A percentile compares a stretch with the other conserved stretches of the same genome.
Evolutionary conservation across 2,329 filamentous ascomycete genomes (phyloP).

Genomic region (Dactylellina sp.): DNA sequence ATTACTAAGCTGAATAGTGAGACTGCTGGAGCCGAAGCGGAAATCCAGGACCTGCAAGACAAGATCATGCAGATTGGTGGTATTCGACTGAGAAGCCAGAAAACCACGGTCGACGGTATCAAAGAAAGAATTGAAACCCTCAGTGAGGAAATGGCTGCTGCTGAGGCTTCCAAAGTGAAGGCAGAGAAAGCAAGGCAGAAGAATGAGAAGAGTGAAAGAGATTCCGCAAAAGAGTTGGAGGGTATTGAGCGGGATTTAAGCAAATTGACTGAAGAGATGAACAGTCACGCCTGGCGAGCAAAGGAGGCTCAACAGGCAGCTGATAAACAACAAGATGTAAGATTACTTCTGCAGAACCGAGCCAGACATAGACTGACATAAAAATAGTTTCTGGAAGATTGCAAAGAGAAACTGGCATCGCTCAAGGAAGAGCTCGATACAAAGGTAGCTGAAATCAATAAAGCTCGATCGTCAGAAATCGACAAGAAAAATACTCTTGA

Average conservation of each 20-base stretch:
- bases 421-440: slow-evolving; percentile 88
- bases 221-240: slow-evolving; percentile 82
- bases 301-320: slow-evolving; percentile 78
- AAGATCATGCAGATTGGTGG: slow-evolving; percentile 99
- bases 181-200: slow-evolving; percentile 92
- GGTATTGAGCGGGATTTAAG: slow-evolving; percentile 78
- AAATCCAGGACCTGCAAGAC: slow-evolving; percentile 91
- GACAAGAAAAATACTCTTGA: slow-evolving; percentile 99
- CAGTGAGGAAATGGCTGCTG: slow-evolving; percentile 82
- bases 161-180: slow-evolving; percentile 89
- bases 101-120: slow-evolving; percentile 86
- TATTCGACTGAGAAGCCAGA: slow-evolving; percentile 88
- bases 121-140: slow-evolving; percentile 86
- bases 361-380: slow-evolving; percentile 58
- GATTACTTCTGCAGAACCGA: slow-evolving; percentile 26
- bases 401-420: slow-evolving; percentile 81
- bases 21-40: slow-evolving; percentile 88
- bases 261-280: slow-evolving; percentile 80
- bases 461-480: slow-evolving; percentile 88
- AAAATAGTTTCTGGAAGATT: slow-evolving; percentile 74
- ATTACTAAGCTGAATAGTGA: slow-evolving; percentile 83
- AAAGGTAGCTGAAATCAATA: slow-evolving; percentile 86
- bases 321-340: slow-evolving; percentile 80
- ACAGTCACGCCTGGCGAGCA: slow-evolving; percentile 79
- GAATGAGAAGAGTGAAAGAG: slow-evolving; percentile 82